Evolutionary conservation across 768 basidiomycete genomes (phyloP), one percentile per base, ranked within the genome.

Genomic region (Agaricus blazei): DNA sequence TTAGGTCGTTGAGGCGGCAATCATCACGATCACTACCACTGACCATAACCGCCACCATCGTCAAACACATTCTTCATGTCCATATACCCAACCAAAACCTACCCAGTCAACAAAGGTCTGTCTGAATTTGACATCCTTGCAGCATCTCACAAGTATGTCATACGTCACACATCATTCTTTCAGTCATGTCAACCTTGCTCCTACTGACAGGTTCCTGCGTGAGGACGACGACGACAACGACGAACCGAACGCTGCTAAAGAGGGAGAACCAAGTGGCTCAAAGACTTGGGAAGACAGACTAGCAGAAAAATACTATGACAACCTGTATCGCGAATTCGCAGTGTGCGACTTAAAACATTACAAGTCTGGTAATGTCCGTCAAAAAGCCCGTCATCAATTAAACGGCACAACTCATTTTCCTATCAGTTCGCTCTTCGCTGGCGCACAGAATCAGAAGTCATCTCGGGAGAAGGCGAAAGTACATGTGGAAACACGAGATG

Each of bases 271-370:
- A 26, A 34, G 19, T 14, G 34, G 34, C 11, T 27, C 31, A 68
- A 69, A 45, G 52, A 37, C 59, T 67, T 98, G 93, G 90, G 85
- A 95, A 64, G 91, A 95, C 46, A 76, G 84, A 58, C 75, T 98
- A 27, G 95, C 96, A 0, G 75, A 79, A 58, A 95, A 94, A 63
- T 98, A 95, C 73, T 95, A 98, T 63, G 73, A 79, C 11, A 89
- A 72, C 60, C 81, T 98, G 3, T 97, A 93, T 67, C 88, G 92
- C 59, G 95, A 98, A 69, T 98, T 87, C 63, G 92, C 90, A 0
- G 75, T 94, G 23, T 93, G 91, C 65, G 93, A 98, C 70, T 74
- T 98, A 57, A 98, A 98, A 73, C 96, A 98, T 65, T 97, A 91
- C 77, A 97, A 93, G 72, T 85, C 88, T 0, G 90, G 92, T 14